Evolutionary conservation across 176 grass and related monocot genomes (phyloP), one percentile per base, ranked within the genome.

Genomic region (Oryza longistaminata): DNA sequence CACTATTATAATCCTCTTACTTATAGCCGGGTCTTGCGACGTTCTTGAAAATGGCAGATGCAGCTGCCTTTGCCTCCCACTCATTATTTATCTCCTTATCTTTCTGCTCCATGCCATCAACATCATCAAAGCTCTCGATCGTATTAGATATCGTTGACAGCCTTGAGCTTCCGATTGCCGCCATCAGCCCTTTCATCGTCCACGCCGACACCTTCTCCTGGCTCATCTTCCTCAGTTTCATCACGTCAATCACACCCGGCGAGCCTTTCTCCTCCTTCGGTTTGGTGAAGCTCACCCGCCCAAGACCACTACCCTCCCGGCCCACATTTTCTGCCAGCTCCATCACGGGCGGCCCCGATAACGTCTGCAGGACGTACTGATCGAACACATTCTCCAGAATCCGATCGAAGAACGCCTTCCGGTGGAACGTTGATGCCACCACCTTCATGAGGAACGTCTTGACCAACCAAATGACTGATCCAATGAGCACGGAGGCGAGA

Each of bases 391-490:
- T 94, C 83, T 96, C 96, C 70, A 96, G 96, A 77, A 99, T 99
- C 76, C 96, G 82, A n/a, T 99, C 96, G 13, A 99, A 99, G 81
- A 96, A 99, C 7, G 87, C 70, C 83, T 92, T 99, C 62, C 94
- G 88, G 70, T 99, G 96, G 81, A 99, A 99, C 1, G 91, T 86
- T 58, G 96, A 95, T 1, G 96, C 96, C 1, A 99, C 68, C 33
- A 95, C 25, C 90, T 99, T 99, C 96, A 99, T 95, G 85, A 93
- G 48, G 43, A 95, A 90, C 0, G 88, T 99, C 77, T 99, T 99
- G 73, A 88, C 43, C 24, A 97, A 27, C 94, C 94, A 97, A 77
- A 97, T 85, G 55, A 94, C 42, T 0, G 87, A 92, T 1, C 89
- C 91, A 48, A 92, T 91, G 42, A 93, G 80, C 83, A 96, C 7